phyloP scores from a whole-genome alignment of 257 asterid species.

The Rauvolfia tetraphylla region DNA sequence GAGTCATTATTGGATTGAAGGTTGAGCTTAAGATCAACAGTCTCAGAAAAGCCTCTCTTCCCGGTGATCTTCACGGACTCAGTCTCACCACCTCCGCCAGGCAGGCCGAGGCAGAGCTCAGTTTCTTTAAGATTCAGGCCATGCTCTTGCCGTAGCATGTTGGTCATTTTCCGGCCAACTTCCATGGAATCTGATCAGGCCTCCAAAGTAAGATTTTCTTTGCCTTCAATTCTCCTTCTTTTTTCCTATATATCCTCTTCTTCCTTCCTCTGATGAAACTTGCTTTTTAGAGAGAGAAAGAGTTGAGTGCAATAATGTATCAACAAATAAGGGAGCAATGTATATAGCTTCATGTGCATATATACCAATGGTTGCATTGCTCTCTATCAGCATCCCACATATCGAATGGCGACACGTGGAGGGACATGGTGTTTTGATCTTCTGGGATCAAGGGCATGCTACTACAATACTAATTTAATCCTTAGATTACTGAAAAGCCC shows the following conservation, averaged over 20 bases:
- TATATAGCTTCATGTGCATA: slow-evolving; percentile 42
- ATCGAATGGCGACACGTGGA: slow-evolving; percentile 57
- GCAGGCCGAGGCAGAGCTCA: slow-evolving; percentile 51
- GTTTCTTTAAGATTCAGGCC: slow-evolving; percentile 41
- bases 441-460: slow-evolving; percentile 80
- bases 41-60: slow-evolving; percentile 49
- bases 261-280: not conserved
- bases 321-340: slow-evolving; percentile 41
- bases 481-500: slow-evolving; percentile 16
- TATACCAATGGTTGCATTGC: slow-evolving; percentile 35
- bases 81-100: slow-evolving; percentile 33
- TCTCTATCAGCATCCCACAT: slow-evolving; percentile 25
- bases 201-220: not conserved
- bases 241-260: not conserved
- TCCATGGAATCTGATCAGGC: slow-evolving; percentile 11
- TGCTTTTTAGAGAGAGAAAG: not conserved
- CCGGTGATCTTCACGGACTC: slow-evolving; percentile 34
- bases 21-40: slow-evolving; percentile 51
- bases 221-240: not conserved
- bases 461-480: slow-evolving; percentile 39
- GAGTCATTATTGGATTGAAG: slow-evolving; percentile 35
- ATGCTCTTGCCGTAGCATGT: slow-evolving; percentile 11
- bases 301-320: slow-evolving; percentile 24
- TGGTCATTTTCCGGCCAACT: slow-evolving; percentile 28
- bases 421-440: slow-evolving; percentile 33